Conservation (phyloP, 2,329 filamentous ascomycete species). For the Botrytis elliptica region DNA sequence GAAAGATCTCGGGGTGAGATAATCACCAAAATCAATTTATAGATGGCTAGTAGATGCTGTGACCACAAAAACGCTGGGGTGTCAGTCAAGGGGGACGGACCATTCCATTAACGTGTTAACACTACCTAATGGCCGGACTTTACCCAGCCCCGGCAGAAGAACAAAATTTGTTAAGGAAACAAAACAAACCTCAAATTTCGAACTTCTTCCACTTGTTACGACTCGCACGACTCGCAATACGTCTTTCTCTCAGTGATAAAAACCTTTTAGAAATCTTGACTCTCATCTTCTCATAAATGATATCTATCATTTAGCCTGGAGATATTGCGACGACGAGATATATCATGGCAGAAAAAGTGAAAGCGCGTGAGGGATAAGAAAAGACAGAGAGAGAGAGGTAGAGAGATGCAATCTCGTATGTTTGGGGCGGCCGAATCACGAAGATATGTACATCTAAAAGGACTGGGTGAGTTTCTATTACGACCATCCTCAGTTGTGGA, state of each 20-base stretch:
- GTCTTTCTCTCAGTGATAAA: neutral
- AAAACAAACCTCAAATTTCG: neutral
- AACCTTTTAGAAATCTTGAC: neutral
- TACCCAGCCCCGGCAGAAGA: neutral
- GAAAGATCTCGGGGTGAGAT: neutral
- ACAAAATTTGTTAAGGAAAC: neutral
- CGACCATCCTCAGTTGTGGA: neutral
- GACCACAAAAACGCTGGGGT: neutral
- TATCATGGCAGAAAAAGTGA: neutral
- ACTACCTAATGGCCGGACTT: neutral
- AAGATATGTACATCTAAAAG: neutral
- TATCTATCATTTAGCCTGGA: neutral
- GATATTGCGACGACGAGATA: neutral
- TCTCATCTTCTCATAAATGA: neutral
- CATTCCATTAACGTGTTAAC: neutral
- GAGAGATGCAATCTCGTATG: neutral
- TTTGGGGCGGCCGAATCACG: neutral
- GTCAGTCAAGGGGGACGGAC: neutral
- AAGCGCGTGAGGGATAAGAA: neutral
- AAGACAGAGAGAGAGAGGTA: neutral
- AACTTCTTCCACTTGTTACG: neutral
- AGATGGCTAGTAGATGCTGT: neutral
- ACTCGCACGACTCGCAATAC: neutral
- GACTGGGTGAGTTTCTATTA: fast-evolving
- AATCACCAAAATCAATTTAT: neutral